Conservation (phyloP, 495 filamentous ascomycete genomes). For the Penicillium samsonianum region DNA sequence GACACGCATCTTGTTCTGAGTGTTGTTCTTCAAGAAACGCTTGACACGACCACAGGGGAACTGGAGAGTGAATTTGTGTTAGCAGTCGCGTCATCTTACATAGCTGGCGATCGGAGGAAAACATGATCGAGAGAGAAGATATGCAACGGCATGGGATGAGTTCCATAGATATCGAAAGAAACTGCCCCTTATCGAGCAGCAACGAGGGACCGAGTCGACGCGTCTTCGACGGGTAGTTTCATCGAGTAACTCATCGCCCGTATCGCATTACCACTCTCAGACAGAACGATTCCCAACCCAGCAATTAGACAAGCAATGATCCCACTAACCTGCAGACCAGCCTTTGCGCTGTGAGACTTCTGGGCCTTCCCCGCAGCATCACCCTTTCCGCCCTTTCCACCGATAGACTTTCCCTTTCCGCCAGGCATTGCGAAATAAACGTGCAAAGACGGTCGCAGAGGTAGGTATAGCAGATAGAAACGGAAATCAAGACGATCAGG, state of each 20-base stretch:
- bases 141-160: constrained; percentile 19
- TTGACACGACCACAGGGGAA: constrained; percentile 99
- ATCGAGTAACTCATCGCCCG: constrained; percentile 11
- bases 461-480: constrained; percentile 28
- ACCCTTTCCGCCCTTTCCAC: constrained; percentile 87
- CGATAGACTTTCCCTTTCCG: constrained; percentile 92
- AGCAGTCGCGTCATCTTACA: constrained; percentile 12
- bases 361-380: constrained; percentile 80
- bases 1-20: constrained; percentile 99
- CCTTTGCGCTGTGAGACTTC: constrained; percentile 97
- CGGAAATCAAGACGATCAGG: constrained; percentile 23
- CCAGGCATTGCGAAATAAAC: constrained; percentile 64
- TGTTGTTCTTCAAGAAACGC: constrained; percentile 99
- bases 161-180: background rate
- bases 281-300: background rate
- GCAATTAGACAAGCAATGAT: constrained; percentile 4
- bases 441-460: constrained; percentile 28
- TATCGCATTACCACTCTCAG: constrained; percentile 15
- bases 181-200: constrained; percentile 3
- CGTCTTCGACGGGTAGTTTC: constrained; percentile 20
- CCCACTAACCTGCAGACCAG: constrained; percentile 91
- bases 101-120: background rate
- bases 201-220: constrained; percentile 26
- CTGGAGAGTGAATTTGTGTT: constrained; percentile 48
- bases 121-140: constrained; percentile 3